Percentiles rank a stretch among this genome's conserved stretches.
phyloP scores from a whole-genome alignment of 768 basidiomycete species.

The Podaxis mareebaensis region DNA sequence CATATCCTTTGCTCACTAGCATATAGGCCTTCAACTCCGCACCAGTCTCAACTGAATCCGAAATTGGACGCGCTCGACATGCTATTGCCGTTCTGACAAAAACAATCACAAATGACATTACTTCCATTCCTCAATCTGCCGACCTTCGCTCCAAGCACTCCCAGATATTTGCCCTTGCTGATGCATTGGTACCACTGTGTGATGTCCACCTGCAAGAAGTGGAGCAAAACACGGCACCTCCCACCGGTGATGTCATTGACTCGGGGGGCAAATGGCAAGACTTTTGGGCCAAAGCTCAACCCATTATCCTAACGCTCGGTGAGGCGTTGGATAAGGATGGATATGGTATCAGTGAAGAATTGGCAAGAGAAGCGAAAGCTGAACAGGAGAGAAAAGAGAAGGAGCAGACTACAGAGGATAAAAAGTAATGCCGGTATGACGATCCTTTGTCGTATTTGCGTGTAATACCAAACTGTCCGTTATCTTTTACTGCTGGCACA shows the following conservation, averaged over 20 bases:
- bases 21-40: constrained; percentile 13
- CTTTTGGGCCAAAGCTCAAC: constrained; percentile 16
- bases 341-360: not conserved
- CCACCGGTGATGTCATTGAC: constrained; percentile 1
- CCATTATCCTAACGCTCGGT: constrained; percentile 3
- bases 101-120: constrained; percentile 4
- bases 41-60: constrained; percentile 8
- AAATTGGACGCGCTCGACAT: constrained; percentile 15
- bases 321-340: constrained; percentile 13
- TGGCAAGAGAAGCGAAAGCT: not conserved
- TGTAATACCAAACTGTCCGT: not conserved
- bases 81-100: constrained; percentile 1
- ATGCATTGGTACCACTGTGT: constrained; percentile 7
- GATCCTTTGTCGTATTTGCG: not conserved
- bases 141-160: constrained; percentile 5
- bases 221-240: not conserved
- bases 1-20: not conserved
- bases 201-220: constrained; percentile 10
- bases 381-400: not conserved
- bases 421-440: not conserved
- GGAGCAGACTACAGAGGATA: not conserved
- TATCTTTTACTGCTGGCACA: constrained; percentile 19
- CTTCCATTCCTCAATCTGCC: constrained; percentile 5
- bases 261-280: constrained; percentile 13
- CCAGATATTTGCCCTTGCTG: constrained; percentile 8